Percentiles rank a stretch among this genome's conserved stretches.
These are phyloP conservation scores for Scleroderma citrinum DNA, from an alignment of 768 basidiomycete genomes.

Conservation along the genomic window DNA sequence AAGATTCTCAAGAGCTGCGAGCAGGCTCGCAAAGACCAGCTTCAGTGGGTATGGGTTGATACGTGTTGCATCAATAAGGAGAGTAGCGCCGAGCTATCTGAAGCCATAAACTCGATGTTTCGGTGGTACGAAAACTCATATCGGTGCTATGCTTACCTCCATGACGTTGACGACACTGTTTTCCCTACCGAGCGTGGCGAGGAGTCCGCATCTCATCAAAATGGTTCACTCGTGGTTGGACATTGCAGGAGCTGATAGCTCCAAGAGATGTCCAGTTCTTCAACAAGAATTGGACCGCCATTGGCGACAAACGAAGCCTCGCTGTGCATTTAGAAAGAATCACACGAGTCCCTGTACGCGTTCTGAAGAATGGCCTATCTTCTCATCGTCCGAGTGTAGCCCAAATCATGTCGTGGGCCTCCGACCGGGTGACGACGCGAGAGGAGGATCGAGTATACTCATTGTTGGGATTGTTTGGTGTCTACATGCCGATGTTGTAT, in stretches of 20 bases:
- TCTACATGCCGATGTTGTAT: slow-evolving; percentile 9
- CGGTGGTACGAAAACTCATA: slow-evolving; percentile 13
- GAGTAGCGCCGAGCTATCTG: slow-evolving; percentile 16
- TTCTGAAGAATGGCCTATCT: slow-evolving; percentile 1
- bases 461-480: slow-evolving; percentile 10
- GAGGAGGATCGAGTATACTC: slow-evolving; percentile 14
- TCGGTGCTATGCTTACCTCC: slow-evolving; percentile 13
- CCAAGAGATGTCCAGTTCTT: slow-evolving; percentile 12
- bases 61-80: slow-evolving; percentile 16
- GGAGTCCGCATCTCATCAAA: neutral
- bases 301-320: slow-evolving; percentile 2
- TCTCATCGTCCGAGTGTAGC: neutral
- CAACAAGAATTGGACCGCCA: slow-evolving; percentile 6
- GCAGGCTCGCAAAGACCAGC: slow-evolving; percentile 1
- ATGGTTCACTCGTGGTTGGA: slow-evolving; percentile 18
- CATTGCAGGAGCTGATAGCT: slow-evolving; percentile 10
- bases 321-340: neutral
- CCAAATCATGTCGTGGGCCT: slow-evolving; percentile 14
- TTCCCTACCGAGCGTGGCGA: neutral
- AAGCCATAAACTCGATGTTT: slow-evolving; percentile 14
- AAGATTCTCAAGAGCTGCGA: slow-evolving; percentile 2
- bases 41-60: slow-evolving; percentile 10
- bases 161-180: neutral
- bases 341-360: neutral
- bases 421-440: slow-evolving; percentile 10